phyloP scores from a whole-genome alignment of 345 rosid genomes.

The Brassica juncea region DNA sequence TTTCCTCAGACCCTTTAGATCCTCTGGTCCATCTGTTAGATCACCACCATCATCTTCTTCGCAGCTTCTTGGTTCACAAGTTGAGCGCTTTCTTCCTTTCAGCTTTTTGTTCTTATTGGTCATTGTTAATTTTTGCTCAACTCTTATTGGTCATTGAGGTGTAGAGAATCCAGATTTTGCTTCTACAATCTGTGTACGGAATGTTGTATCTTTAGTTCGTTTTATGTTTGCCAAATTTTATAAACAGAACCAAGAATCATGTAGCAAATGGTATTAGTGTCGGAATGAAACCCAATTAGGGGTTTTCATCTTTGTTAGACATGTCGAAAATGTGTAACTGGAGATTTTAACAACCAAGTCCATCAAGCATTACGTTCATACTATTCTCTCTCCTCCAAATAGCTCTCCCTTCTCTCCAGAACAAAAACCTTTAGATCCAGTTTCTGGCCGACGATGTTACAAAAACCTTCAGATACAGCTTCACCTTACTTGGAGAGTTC shows the following conservation, averaged over 20 bases:
- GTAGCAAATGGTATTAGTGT: constrained; percentile 20
- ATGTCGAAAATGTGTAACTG: too few species aligned
- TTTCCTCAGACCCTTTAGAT: constrained; percentile 12
- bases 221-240: constrained; percentile 22
- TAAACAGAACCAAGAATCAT: constrained; percentile 22
- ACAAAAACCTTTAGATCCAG: too few species aligned
- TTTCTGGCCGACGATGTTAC: too few species aligned
- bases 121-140: not conserved
- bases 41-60: constrained; percentile 7
- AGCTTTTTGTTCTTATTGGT: constrained; percentile 1
- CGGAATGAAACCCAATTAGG: constrained; percentile 11
- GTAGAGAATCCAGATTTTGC: constrained; percentile 38
- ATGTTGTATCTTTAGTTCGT: constrained; percentile 32
- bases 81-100: constrained; percentile 9
- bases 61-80: constrained; percentile 26
- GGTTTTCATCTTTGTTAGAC: not conserved
- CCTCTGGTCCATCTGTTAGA: constrained; percentile 15
- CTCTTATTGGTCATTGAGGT: constrained; percentile 25
- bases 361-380: too few species aligned
- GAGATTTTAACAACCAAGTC: too few species aligned
- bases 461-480: too few species aligned
- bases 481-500: too few species aligned
- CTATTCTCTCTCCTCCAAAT: too few species aligned
- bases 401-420: too few species aligned
- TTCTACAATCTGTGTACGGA: constrained; percentile 19